Evolutionary conservation across 1,139 yeast species (phyloP).

Genomic region (Taphrina wiesneri): DNA sequence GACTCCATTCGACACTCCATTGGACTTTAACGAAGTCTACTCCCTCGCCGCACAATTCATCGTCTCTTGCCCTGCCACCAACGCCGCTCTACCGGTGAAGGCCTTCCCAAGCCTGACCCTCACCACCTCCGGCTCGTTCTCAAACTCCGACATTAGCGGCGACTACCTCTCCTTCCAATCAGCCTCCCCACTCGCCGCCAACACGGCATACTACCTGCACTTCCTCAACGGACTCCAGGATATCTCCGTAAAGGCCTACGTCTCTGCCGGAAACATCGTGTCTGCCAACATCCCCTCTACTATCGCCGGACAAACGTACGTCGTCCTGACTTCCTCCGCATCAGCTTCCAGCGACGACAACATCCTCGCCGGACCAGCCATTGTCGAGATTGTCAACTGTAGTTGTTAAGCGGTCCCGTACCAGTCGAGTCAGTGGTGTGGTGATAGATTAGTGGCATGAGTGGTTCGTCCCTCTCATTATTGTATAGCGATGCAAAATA

Average conservation of each 20-base stretch:
- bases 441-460: too few relatives aligned
- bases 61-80: constrained; percentile 39
- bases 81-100: constrained; percentile 37
- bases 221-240: constrained; percentile 37
- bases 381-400: constrained; percentile 35
- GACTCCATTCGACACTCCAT: constrained; percentile 35
- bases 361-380: constrained; percentile 39
- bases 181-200: constrained; percentile 14
- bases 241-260: constrained; percentile 27
- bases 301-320: constrained; percentile 37
- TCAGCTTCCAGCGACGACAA: constrained; percentile 32
- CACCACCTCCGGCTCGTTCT: constrained; percentile 22
- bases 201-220: constrained; percentile 34
- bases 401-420: neutral
- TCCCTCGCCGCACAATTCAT: constrained; percentile 37
- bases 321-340: constrained; percentile 35
- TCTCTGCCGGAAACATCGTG: constrained; percentile 27
- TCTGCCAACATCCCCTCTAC: constrained; percentile 34
- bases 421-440: too few relatives aligned
- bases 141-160: constrained; percentile 24
- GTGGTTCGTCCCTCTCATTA: neutral
- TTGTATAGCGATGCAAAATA: neutral
- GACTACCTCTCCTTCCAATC: constrained; percentile 31
- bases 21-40: constrained; percentile 35
- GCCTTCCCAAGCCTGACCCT: constrained; percentile 39